Conservation (phyloP, 306 rosid genomes). For the Malus orientalis region DNA sequence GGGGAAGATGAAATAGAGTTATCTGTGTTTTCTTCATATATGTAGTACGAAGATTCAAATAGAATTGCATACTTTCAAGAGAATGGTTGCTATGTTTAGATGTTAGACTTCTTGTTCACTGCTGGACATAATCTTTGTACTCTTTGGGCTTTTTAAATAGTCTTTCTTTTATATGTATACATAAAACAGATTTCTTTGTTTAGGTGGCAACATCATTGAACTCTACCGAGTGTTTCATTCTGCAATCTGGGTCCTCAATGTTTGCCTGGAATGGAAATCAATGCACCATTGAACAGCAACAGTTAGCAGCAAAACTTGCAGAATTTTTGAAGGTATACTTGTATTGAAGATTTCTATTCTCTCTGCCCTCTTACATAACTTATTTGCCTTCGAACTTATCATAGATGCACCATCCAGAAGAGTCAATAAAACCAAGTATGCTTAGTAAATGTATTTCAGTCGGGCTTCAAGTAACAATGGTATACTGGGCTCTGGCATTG, state of each 20-base stretch:
- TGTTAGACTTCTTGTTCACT: neutral
- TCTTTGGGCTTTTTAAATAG: neutral
- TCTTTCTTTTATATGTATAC: neutral
- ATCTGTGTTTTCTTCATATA: neutral
- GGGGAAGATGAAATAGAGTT: too few relatives aligned
- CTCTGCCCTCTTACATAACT: neutral
- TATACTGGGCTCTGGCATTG: neutral
- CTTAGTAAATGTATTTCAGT: constrained; percentile 1
- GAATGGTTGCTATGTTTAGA: neutral
- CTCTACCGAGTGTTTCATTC: constrained; percentile 73
- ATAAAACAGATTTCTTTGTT: constrained; percentile 15
- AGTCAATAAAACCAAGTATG: constrained; percentile 7
- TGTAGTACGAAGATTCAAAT: neutral
- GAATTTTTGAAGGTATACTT: constrained; percentile 74
- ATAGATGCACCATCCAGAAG: constrained; percentile 4
- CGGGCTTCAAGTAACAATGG: neutral
- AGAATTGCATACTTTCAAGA: neutral
- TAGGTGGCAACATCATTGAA: constrained; percentile 83
- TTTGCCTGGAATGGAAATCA: constrained; percentile 96
- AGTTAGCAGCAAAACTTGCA: constrained; percentile 78
- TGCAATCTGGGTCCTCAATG: constrained; percentile 89
- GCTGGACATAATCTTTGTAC: neutral
- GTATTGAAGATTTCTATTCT: neutral
- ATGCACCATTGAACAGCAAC: constrained; percentile 85
- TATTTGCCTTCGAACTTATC: constrained; percentile 5